These are phyloP conservation scores for Podila epigama DNA, from an alignment of 192 early-diverging fungal genomes.

Conservation along the genomic window DNA sequence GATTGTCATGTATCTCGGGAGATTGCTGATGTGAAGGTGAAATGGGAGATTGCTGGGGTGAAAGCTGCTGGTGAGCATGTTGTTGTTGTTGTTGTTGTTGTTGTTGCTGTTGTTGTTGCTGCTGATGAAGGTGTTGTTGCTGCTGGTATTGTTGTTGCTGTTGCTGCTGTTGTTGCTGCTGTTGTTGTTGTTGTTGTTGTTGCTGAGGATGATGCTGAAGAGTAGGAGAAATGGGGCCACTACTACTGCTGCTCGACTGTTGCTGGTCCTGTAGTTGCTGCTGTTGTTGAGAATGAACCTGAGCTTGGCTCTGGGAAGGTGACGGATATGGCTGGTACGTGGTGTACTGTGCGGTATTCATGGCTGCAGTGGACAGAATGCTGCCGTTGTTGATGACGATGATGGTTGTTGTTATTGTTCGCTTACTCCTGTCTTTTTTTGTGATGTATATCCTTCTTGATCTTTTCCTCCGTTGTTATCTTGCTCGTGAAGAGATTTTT, in stretches of 20 bases:
- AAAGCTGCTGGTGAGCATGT: conserved; percentile 25
- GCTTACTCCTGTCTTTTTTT: neutral
- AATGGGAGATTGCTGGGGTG: conserved; percentile 21
- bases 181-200: neutral
- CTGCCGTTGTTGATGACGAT: neutral
- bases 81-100: conserved; percentile 22
- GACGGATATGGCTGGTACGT: conserved; percentile 45
- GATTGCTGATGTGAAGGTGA: conserved; percentile 31
- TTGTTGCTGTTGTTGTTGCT: conserved; percentile 13
- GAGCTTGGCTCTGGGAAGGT: conserved; percentile 39
- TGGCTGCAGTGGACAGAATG: conserved; percentile 1
- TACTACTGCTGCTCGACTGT: conserved; percentile 41
- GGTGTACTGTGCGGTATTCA: conserved; percentile 45
- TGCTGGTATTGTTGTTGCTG: conserved; percentile 17
- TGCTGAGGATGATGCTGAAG: conserved; percentile 14
- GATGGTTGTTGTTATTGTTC: neutral
- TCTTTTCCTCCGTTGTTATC: neutral
- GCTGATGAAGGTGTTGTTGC: conserved; percentile 14
- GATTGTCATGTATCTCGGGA: conserved; percentile 24
- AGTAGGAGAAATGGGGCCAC: neutral
- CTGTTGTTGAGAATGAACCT: conserved; percentile 25
- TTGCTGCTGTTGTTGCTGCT: conserved; percentile 2
- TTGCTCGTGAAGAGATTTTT: too few relatives aligned
- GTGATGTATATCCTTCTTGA: too few relatives aligned
- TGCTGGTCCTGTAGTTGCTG: conserved; percentile 19